phyloP scores from a whole-genome alignment of 139 green algal species.

The Micromonas commoda region DNA sequence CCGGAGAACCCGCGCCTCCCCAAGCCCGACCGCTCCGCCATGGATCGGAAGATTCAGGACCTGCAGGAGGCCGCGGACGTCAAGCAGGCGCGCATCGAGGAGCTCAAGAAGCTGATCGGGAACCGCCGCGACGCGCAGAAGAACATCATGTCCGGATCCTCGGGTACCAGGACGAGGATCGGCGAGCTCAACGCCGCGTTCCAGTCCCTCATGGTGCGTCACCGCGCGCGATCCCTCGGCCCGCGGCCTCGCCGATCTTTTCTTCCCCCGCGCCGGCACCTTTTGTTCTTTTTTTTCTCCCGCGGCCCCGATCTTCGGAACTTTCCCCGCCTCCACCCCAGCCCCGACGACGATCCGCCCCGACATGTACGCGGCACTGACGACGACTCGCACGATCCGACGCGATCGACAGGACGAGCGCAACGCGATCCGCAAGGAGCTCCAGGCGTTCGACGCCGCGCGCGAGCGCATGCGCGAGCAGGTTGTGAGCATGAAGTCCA shows the following conservation, averaged over 20 bases:
- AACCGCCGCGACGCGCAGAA: slow-evolving; percentile 26
- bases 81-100: slow-evolving; percentile 28
- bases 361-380: too few relatives aligned
- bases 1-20: neutral
- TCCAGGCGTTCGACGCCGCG: slow-evolving; percentile 38
- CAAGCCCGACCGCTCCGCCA: slow-evolving; percentile 26
- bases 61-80: slow-evolving; percentile 21
- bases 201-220: slow-evolving; percentile 32
- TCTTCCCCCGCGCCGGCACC: neutral
- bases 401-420: slow-evolving; percentile 4
- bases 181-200: slow-evolving; percentile 27
- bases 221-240: slow-evolving; percentile 18
- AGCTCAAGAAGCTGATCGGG: slow-evolving; percentile 35
- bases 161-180: slow-evolving; percentile 18
- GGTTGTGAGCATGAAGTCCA: neutral
- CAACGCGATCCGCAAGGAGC: slow-evolving; percentile 40
- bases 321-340: neutral
- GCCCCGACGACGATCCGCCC: too few relatives aligned
- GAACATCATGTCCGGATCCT: neutral
- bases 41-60: slow-evolving; percentile 27
- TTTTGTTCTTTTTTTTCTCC: too few relatives aligned
- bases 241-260: neutral
- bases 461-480: slow-evolving; percentile 25
- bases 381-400: too few relatives aligned
- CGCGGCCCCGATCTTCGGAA: neutral